Evolutionary conservation across 495 filamentous ascomycete species (phyloP), one percentile per base, ranked within the genome.

Genomic region (Rhizodiscina lignyota): DNA sequence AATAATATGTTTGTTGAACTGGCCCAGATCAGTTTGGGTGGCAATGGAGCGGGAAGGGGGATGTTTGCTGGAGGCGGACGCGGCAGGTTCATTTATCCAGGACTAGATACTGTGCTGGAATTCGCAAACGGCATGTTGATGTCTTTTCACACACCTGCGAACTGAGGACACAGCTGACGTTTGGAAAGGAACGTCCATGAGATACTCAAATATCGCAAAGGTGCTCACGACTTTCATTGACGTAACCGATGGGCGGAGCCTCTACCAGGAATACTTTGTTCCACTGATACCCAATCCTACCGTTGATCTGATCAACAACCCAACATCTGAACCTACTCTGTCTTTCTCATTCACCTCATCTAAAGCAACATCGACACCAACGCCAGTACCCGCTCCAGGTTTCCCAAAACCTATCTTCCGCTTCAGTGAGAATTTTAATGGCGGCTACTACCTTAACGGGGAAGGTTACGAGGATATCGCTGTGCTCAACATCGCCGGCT

Each of bases 361-460:
- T n/a, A n/a, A n/a, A n/a, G n/a, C n/a, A n/a, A n/a, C n/a, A n/a
- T n/a, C n/a, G n/a, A n/a, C n/a, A n/a, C n/a, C n/a, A n/a, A n/a
- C n/a, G n/a, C n/a, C 24, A 28, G 8, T n/a, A 28, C 53, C 53
- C 12, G 33, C 58, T 6, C 48, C 48, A 20, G 68, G 68, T 8
- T 73, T 71, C 43, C 69, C 69, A 4, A 37, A 46, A 3, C 58
- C 66, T 1, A 48, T 68, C 5, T 53, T 69, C 15, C 41, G 51
- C n/a, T n/a, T n/a, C n/a, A n/a, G n/a, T n/a, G n/a, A n/a, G n/a
- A 54, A 55, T 22, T 41, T 59, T 18, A 62, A 42, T 37, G 42
- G 42, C 27, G 68, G 68, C 21, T 68, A 68, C 44, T 70, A 55
- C 44, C 48, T 70, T 23, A 43, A 60, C 6, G 57, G 49, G 18